phyloP scores from a whole-genome alignment of 1,284 basidiomycete genomes.

The Microbotryum intermedium region DNA sequence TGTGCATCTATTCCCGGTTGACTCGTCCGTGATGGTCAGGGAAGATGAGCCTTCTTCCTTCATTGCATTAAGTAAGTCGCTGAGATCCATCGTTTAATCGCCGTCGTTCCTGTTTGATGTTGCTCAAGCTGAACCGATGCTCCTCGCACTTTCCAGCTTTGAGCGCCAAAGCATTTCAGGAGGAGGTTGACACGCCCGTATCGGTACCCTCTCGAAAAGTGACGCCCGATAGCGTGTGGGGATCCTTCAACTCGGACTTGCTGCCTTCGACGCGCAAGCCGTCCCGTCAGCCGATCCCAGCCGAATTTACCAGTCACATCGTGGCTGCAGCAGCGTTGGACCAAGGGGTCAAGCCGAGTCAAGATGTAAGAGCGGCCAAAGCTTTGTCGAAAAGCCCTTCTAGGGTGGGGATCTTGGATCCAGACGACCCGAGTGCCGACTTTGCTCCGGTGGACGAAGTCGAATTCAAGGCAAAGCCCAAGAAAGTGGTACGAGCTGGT shows the following conservation, averaged over 20 bases:
- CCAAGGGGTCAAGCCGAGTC: no score
- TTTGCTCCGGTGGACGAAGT: neutral
- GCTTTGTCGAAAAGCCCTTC: no score
- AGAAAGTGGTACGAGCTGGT: neutral
- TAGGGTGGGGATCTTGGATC: neutral
- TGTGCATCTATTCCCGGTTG: slow-evolving; percentile 15
- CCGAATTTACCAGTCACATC: neutral
- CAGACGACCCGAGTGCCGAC: slow-evolving; percentile 4
- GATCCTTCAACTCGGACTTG: neutral
- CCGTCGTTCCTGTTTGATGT: no score
- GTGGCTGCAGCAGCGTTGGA: no score
- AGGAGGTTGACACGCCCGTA: neutral
- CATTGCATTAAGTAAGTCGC: slow-evolving; percentile 15
- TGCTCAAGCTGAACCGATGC: no score
- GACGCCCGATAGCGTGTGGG: neutral
- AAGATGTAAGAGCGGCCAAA: no score
- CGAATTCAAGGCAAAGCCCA: slow-evolving; percentile 5
- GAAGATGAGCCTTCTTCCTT: slow-evolving; percentile 16
- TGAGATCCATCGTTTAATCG: no score
- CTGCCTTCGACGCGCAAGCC: neutral
- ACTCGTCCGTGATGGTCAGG: slow-evolving; percentile 13
- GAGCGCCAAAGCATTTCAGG: slow-evolving; percentile 11
- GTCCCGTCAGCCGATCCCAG: slow-evolving; percentile 4
- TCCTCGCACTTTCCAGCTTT: neutral
- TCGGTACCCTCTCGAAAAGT: slow-evolving; percentile 1